Evolutionary conservation across 2,329 filamentous ascomycete genomes (phyloP), one percentile per base, ranked within the genome.

Genomic region (Thielaviopsis punctulata): DNA sequence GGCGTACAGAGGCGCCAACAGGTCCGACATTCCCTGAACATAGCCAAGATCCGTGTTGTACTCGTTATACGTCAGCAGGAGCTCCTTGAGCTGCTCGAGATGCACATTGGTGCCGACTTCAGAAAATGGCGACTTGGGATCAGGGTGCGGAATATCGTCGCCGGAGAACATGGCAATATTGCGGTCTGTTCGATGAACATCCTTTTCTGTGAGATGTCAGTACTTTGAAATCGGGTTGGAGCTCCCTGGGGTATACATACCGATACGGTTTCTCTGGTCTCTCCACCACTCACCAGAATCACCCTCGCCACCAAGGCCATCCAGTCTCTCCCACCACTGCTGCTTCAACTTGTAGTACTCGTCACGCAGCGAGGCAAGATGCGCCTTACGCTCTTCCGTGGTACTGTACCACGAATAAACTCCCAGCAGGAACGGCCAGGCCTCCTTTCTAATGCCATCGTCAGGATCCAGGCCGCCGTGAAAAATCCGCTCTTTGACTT

Each of bases 11-110:
- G 92, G 92, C 0, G 92, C 88, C 8, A 98, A 77, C 1, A 98
- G 77, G 65, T 98, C 92, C 12, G 88, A 95, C 92, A 98, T 98
- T 56, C 92, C 92, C 69, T 98, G 92, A 1, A 98, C 92, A 62
- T 98, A 98, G 48, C 93, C 92, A 2, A 98, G 76, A 54, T 92
- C 86, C 55, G 81, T 85, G 69, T 98, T 98, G 68, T 93, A 93
- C 68, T 98, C 92, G 64, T 98, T 96, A 66, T 98, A 98, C 0
- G 92, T 96, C 18, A 98, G 75, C 0, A 98, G 80, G 86, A 98
- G 94, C 64, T 98, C 92, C 68, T 98, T 98, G 79, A 98, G 86
- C 69, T 98, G 92, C 67, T 98, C 92, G 57, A 98, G 76, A 65
- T 98, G 92, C 5, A 95, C 89, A 61, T 98, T 98, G 46, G 92